phyloP scores from a whole-genome alignment of 2,329 filamentous ascomycete genomes.

The Chaetomium olivaceum region DNA sequence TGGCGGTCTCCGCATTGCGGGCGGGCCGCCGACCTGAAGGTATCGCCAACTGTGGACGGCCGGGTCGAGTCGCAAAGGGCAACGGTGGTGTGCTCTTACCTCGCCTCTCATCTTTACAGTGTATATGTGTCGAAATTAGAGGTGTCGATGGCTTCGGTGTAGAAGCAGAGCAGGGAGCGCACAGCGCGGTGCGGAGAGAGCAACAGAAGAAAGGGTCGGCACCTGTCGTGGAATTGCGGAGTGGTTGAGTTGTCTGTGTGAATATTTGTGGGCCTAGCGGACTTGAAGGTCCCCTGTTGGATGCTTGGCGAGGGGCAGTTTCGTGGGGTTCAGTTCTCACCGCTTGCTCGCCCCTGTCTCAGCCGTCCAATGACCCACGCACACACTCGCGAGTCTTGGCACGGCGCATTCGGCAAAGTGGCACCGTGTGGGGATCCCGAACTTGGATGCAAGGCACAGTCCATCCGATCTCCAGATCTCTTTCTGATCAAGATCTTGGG shows the following conservation, averaged over 20 bases:
- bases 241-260: neutral
- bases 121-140: constrained; percentile 20
- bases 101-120: constrained; percentile 37
- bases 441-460: constrained; percentile 4
- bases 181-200: constrained; percentile 29
- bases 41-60: constrained; percentile 8
- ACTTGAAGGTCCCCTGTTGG: neutral
- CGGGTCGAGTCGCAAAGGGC: neutral
- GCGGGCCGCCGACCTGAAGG: constrained; percentile 23
- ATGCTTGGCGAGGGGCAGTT: constrained; percentile 1
- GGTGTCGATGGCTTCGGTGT: constrained; percentile 22
- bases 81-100: constrained; percentile 31
- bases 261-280: constrained; percentile 3
- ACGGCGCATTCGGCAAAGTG: neutral
- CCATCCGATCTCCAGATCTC: neutral
- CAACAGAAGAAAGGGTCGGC: constrained; percentile 10
- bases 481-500: neutral
- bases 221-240: constrained; percentile 7
- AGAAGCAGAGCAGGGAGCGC: constrained; percentile 30
- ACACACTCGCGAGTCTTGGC: neutral
- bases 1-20: constrained; percentile 11
- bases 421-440: neutral
- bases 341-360: neutral
- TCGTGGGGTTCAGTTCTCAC: constrained; percentile 8
- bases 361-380: neutral